phyloP scores from a whole-genome alignment of 768 basidiomycete species.

The Russula compacta region DNA sequence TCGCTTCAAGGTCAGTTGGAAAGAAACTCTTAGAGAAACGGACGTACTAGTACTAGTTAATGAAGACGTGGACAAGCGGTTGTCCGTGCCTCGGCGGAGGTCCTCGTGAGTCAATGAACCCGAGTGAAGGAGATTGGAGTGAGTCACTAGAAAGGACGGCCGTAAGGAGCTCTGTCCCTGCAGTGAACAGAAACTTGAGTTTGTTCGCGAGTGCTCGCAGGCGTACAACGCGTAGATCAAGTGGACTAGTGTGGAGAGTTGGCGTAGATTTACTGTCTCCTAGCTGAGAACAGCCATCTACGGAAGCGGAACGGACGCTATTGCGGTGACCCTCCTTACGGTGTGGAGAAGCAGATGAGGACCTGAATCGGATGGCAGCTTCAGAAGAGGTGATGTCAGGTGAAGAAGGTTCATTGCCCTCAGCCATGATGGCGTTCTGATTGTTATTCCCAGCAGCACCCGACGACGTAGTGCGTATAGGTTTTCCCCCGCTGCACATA shows the following conservation, averaged over 20 bases:
- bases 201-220: slow-evolving; percentile 48
- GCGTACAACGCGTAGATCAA: slow-evolving; percentile 41
- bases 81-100: slow-evolving; percentile 27
- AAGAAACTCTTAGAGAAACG: slow-evolving; percentile 3
- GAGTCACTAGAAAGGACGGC: slow-evolving; percentile 26
- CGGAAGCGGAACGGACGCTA: slow-evolving; percentile 19
- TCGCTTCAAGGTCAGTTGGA: not conserved
- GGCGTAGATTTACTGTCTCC: slow-evolving; percentile 43
- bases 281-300: slow-evolving; percentile 25
- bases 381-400: slow-evolving; percentile 25
- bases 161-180: slow-evolving; percentile 32
- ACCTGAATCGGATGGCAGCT: slow-evolving; percentile 23
- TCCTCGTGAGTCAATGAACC: slow-evolving; percentile 32
- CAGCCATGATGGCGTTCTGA: slow-evolving; percentile 14
- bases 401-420: slow-evolving; percentile 22
- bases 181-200: slow-evolving; percentile 46
- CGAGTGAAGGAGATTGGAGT: slow-evolving; percentile 21
- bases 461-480: slow-evolving; percentile 10
- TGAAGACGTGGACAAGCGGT: slow-evolving; percentile 35
- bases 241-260: slow-evolving; percentile 32
- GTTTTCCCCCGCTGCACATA: slow-evolving; percentile 27
- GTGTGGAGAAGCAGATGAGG: slow-evolving; percentile 23
- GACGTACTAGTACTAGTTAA: slow-evolving; percentile 57
- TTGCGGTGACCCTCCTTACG: not conserved
- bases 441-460: not conserved